Evolutionary conservation across 768 basidiomycete genomes (phyloP).

Genomic region (Hericium coralloides): DNA sequence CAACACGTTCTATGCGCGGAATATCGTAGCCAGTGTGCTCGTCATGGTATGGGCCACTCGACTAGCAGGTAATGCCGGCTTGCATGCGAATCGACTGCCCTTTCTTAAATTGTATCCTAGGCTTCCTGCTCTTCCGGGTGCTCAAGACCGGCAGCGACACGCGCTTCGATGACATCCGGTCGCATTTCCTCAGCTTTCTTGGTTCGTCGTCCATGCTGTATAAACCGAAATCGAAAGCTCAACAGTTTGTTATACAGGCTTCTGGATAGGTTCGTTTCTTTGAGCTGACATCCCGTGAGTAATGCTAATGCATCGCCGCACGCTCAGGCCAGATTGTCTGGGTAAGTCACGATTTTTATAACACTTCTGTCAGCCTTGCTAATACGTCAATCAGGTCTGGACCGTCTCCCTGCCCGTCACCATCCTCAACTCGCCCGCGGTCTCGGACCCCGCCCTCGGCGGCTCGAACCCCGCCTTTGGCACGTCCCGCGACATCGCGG

Average conservation of each 20-base stretch:
- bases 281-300: not conserved
- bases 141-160: constrained; percentile 57
- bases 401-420: constrained; percentile 52
- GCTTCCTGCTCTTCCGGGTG: constrained; percentile 63
- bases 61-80: constrained; percentile 35
- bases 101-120: constrained; percentile 16
- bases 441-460: constrained; percentile 35
- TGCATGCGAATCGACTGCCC: not conserved
- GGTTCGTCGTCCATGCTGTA: constrained; percentile 22
- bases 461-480: constrained; percentile 52
- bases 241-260: constrained; percentile 24
- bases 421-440: constrained; percentile 59
- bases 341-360: constrained; percentile 26
- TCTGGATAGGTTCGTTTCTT: constrained; percentile 40
- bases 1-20: constrained; percentile 51
- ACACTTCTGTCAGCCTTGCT: too few species aligned
- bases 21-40: constrained; percentile 46
- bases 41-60: constrained; percentile 61
- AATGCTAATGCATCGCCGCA: not conserved
- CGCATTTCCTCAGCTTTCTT: constrained; percentile 56
- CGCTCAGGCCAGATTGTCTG: constrained; percentile 47
- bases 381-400: constrained; percentile 35
- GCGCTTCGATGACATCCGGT: constrained; percentile 59
- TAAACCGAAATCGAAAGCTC: not conserved
- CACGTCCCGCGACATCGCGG: constrained; percentile 52